Conservation (phyloP, 306 rosid species). For the Urtica urens region DNA sequence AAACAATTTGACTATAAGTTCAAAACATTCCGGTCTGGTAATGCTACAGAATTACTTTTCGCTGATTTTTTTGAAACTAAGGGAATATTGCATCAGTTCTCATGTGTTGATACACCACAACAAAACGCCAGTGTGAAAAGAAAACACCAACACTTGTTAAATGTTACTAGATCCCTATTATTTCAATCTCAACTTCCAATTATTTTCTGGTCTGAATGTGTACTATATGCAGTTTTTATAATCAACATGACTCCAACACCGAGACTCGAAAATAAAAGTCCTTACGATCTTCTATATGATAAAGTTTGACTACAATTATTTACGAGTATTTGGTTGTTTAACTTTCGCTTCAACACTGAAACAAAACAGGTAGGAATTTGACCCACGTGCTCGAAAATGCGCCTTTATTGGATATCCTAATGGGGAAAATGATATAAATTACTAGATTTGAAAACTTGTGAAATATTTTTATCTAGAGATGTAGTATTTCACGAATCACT, state of each 20-base stretch:
- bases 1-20: neutral
- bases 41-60: neutral
- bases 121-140: neutral
- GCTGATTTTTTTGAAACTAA: neutral
- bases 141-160: constrained; percentile 7
- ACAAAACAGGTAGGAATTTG: too few relatives aligned
- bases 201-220: neutral
- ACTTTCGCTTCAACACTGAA: too few relatives aligned
- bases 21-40: neutral
- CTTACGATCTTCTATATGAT: too few relatives aligned
- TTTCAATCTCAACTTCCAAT: neutral
- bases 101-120: neutral
- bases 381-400: too few relatives aligned
- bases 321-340: too few relatives aligned
- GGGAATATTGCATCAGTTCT: neutral
- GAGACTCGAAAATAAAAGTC: too few relatives aligned
- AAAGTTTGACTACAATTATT: too few relatives aligned
- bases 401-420: neutral
- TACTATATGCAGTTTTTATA: neutral
- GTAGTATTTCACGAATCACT: too few relatives aligned
- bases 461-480: too few relatives aligned
- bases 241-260: neutral
- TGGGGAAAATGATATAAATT: too few relatives aligned
- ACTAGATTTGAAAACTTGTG: too few relatives aligned
- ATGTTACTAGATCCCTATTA: neutral